Evolutionary conservation across 768 basidiomycete genomes (phyloP).

Genomic region (Chiua virens): DNA sequence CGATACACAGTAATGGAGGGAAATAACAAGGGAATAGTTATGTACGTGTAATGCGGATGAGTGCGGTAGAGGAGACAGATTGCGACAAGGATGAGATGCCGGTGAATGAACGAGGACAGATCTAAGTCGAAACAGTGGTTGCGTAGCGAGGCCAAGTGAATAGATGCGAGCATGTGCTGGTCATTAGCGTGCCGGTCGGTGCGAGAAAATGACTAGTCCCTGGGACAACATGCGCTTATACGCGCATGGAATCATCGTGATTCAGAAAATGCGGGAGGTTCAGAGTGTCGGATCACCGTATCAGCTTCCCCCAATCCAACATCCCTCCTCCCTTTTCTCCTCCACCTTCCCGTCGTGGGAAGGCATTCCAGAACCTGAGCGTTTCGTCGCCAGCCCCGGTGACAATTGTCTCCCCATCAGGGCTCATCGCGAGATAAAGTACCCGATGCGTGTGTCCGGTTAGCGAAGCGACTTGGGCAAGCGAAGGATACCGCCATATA

Average conservation of each 20-base stretch:
- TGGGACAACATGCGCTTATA: constrained; percentile 1
- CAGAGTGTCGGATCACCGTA: constrained; percentile 37
- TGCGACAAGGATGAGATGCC: constrained; percentile 18
- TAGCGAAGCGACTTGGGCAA: constrained; percentile 92
- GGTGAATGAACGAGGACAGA: constrained; percentile 16
- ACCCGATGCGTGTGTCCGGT: constrained; percentile 96
- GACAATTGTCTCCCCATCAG: constrained; percentile 96
- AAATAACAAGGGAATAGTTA: constrained; percentile 29
- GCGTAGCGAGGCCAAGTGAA: constrained; percentile 12
- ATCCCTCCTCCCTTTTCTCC: constrained; percentile 39
- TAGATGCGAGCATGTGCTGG: constrained; percentile 28
- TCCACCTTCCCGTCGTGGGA: constrained; percentile 66
- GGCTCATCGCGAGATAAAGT: constrained; percentile 95
- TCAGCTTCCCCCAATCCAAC: constrained; percentile 50
- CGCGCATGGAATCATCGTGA: constrained; percentile 7
- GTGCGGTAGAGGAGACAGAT: constrained; percentile 3
- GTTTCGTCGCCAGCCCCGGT: constrained; percentile 99
- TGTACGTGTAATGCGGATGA: constrained; percentile 17
- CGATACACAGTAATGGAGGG: constrained; percentile 26
- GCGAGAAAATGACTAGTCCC: neutral
- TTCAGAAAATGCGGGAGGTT: neutral
- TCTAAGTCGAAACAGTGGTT: constrained; percentile 21
- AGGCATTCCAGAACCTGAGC: constrained; percentile 95
- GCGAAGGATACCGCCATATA: constrained; percentile 91
- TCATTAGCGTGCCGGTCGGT: constrained; percentile 20